Conservation (phyloP, 371 early-diverging fungal genomes). For the Funneliformis caledonium region DNA sequence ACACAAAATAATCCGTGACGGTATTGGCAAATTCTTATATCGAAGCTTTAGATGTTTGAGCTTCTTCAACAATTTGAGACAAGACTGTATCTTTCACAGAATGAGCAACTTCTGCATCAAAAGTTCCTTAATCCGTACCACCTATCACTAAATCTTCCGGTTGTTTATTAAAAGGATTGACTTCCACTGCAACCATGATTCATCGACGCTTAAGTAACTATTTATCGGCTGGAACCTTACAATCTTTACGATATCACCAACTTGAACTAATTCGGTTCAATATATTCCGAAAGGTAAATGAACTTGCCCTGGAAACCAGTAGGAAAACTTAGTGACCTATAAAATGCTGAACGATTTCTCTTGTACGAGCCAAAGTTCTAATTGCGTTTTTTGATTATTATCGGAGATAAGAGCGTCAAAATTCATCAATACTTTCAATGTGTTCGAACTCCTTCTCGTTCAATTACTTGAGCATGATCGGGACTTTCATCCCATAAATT, state of each 20-base stretch:
- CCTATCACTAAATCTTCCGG: conserved; percentile 78
- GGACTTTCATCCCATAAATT: conserved; percentile 93
- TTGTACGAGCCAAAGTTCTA: conserved; percentile 87
- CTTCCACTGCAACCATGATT: conserved; percentile 98
- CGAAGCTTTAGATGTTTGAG: conserved; percentile 85
- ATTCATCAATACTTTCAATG: conserved; percentile 76
- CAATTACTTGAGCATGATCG: conserved; percentile 79
- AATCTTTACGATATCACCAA: conserved; percentile 83
- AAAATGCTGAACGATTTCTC: conserved; percentile 78
- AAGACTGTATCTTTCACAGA: conserved; percentile 87
- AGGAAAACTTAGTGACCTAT: conserved; percentile 71
- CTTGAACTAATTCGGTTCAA: conserved; percentile 82
- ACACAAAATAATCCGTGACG: conserved; percentile 92
- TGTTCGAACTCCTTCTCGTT: conserved; percentile 76
- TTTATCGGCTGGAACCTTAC: conserved; percentile 95
- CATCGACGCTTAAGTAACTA: conserved; percentile 90
- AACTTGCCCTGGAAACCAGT: conserved; percentile 73
- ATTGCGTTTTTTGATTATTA: conserved; percentile 69
- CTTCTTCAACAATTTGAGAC: conserved; percentile 84
- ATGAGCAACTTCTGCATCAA: conserved; percentile 71
- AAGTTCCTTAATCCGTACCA: conserved; percentile 81
- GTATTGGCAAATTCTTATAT: conserved; percentile 84
- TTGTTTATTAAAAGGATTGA: conserved; percentile 83
- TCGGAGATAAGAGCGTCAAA: conserved; percentile 83
- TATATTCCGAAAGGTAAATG: conserved; percentile 59